Base-by-base conservation (phyloP, 805 yeast genomes). In the Saccharomycopsis microspora region DNA sequence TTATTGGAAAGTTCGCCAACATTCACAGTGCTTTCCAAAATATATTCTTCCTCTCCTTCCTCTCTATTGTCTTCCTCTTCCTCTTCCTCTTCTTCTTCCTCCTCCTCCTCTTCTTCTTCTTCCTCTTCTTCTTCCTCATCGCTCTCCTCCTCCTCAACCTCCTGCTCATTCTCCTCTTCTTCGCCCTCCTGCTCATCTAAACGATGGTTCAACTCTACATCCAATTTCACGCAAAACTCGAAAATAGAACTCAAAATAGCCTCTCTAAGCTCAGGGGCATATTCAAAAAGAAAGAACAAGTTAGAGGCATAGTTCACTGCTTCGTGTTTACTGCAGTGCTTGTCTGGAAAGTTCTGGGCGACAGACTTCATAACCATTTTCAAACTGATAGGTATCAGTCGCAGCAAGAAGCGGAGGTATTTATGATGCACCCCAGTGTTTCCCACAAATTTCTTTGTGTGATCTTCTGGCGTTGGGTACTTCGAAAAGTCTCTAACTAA, bases 121-220 rank as follows among this genome's bases (percentile, higher is more conserved):
- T 57, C 67, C 11, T 59, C 66, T 1, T 59, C 67, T 3, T 58
- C 60, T 5, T 57, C 65, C 4, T 55, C 61, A 11, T 62, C 64
- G 1, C 58, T 63, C 3, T 57, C 65, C 4, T 60, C 64, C 7
- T 61, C 68, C 1, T 58, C 65, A 2, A 64, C 71, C 5, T 67
- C 76, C 7, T 59, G 65, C 6, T 72, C 78, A 5, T 75, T 80
- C 8, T 76, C 74, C 31, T 74, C 82, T 41, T 80, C 78, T 47
- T 77, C 83, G 54, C 85, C 93, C 59, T 85, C 95, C 48, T 82
- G 66, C 55, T 85, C 95, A 57, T 88, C 96, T 49, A 86, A 65
- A 56, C 84, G 93, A 59, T 85, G 87, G 58, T 87, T 96, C 49
- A 89, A 69, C 62, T 88, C 97, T 4, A 89, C 96, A 64, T 90